Percentiles rank a stretch among this genome's conserved stretches.
These are phyloP conservation scores for Botrytis galanthina DNA, from an alignment of 2,329 filamentous ascomycete species.

Conservation along the genomic window DNA sequence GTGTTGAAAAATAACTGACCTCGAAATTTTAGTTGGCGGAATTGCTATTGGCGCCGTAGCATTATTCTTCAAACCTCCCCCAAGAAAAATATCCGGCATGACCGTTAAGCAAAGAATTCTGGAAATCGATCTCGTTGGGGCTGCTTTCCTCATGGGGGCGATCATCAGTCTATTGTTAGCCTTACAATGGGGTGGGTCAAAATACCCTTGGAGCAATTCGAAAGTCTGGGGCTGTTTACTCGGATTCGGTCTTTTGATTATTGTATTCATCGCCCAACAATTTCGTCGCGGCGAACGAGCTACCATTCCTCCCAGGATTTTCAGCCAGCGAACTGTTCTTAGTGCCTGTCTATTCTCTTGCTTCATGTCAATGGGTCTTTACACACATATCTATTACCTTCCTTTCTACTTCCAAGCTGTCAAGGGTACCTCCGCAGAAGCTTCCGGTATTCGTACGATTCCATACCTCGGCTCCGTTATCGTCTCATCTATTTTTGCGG, in stretches of 20 bases:
- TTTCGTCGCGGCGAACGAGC: constrained; percentile 47
- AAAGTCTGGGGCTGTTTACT: constrained; percentile 47
- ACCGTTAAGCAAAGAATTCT: constrained; percentile 42
- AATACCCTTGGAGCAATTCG: constrained; percentile 46
- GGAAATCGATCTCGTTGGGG: constrained; percentile 50
- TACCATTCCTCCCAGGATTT: constrained; percentile 49
- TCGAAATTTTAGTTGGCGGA: constrained; percentile 43
- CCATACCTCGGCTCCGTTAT: constrained; percentile 47
- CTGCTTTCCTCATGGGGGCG: constrained; percentile 47
- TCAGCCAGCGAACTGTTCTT: constrained; percentile 42
- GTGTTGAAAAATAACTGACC: constrained; percentile 1
- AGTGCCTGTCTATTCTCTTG: constrained; percentile 39
- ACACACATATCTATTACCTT: constrained; percentile 44
- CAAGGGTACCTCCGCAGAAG: constrained; percentile 41
- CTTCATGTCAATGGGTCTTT: constrained; percentile 40
- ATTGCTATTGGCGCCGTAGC: constrained; percentile 41
- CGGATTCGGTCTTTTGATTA: constrained; percentile 39
- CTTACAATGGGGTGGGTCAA: constrained; percentile 49
- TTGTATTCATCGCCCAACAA: constrained; percentile 43
- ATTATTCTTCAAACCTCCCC: constrained; percentile 46
- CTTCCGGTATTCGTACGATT: constrained; percentile 44
- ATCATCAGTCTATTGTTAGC: constrained; percentile 47
- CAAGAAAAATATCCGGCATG: constrained; percentile 33
- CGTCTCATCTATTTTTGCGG: constrained; percentile 43
- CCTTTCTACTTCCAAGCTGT: constrained; percentile 54